Conservation (phyloP, 371 early-diverging fungal genomes). For the Cokeromyces recurvatus region DNA sequence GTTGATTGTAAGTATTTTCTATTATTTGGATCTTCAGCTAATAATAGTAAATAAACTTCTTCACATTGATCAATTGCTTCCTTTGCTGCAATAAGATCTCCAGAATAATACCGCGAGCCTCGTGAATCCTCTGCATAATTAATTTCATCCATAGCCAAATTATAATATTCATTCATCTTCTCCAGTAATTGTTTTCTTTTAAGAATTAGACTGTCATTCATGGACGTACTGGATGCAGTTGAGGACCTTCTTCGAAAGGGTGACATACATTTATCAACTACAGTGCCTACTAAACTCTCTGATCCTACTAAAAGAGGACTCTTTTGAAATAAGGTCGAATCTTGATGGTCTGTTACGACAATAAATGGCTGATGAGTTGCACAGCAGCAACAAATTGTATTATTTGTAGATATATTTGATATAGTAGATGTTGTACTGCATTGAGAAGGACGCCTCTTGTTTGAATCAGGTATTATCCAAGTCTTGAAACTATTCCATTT, state of each 20-base stretch:
- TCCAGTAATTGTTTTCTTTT: conserved; percentile 8
- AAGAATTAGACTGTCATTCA: not conserved
- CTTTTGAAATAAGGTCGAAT: no score
- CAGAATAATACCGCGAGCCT: conserved; percentile 35
- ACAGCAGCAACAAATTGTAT: not conserved
- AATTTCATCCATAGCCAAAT: conserved; percentile 21
- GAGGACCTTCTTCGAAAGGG: conserved; percentile 7
- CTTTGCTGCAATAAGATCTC: conserved; percentile 30
- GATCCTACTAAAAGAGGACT: conserved; percentile 7
- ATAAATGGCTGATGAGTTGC: not conserved
- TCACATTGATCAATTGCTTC: conserved; percentile 33
- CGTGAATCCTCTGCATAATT: conserved; percentile 36
- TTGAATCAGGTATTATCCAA: conserved; percentile 20
- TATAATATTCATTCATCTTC: conserved; percentile 8
- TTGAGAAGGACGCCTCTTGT: conserved; percentile 19
- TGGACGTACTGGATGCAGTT: conserved; percentile 4
- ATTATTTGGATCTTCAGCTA: not conserved
- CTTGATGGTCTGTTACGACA: not conserved
- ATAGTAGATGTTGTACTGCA: conserved; percentile 11
- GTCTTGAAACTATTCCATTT: conserved; percentile 17
- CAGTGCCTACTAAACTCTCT: not conserved
- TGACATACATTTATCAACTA: conserved; percentile 17
- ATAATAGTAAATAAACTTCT: conserved; percentile 12
- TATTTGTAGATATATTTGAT: conserved; percentile 1
- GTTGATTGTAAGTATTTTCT: conserved; percentile 17